Base-by-base conservation (phyloP, 169 alveolate species). In the Cryptosporidium sp. region DNA sequence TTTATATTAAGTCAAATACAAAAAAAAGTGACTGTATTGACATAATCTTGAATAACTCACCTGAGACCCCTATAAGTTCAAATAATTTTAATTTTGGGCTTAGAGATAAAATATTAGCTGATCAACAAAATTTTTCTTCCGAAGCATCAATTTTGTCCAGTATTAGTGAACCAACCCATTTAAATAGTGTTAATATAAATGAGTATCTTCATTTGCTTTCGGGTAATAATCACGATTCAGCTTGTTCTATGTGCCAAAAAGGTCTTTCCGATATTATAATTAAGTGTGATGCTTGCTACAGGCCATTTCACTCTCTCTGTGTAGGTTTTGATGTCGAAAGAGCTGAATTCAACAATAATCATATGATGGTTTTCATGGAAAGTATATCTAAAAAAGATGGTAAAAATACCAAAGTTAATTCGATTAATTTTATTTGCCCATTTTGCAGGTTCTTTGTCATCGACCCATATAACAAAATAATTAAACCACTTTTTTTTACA, bases 11-110 rank as follows among this genome's bases (percentile, higher is more conserved):
- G 45, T 59, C 89, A 5, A 80, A 80, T 43, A 80, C 89, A 26
- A 80, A 80, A 65, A 80, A 80, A 65, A 50, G 67, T 61, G 89
- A 80, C 52, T 80, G 89, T 80, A 80, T 80, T 16, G 75, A 65
- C 33, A 80, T 80, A 9, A 80, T 80, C 9, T 43, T 80, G 43
- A 67, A 43, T 37, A 41, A 31, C 26, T 50, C 89, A 3, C 51
- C 51, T 4, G 86, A 73, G 0, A 52, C 37, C 14, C 68, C 55
- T 59, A 2, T 55, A 55, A 35, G 45, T 33, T 51, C 70, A 18
- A 18, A 35, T 51, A 55, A 59, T 37, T 9, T 52, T 23, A 26
- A n/a, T 58, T 33, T 12, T 14, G 50, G 16, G 9, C 12, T 26
- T 9, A 39, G 16, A 21, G 86, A 73, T 16, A 23, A 37, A 33